Evolutionary conservation across 2,329 filamentous ascomycete genomes (phyloP).

Genomic region (Mycosphaerella arachidis): DNA sequence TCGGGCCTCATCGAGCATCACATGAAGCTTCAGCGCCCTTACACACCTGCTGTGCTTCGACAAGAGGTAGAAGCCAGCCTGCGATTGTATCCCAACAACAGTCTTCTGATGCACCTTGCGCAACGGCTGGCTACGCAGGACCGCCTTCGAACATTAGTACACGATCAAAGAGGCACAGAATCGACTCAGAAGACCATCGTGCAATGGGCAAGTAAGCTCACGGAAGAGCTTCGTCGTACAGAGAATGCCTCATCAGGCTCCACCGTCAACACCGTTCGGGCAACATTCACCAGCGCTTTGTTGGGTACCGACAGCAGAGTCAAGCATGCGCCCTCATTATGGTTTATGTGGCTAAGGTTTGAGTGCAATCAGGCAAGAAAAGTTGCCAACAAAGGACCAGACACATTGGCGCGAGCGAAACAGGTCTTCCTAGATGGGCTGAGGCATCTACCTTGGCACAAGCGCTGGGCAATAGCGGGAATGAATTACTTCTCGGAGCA

Average conservation of each 20-base stretch:
- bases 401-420: conserved; percentile 42
- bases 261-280: conserved; percentile 33
- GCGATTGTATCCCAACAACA: conserved; percentile 66
- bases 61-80: conserved; percentile 59
- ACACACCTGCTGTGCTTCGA: conserved; percentile 63
- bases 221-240: conserved; percentile 49
- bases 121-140: conserved; percentile 73
- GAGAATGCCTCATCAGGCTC: conserved; percentile 26
- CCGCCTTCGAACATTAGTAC: conserved; percentile 64
- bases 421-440: conserved; percentile 54
- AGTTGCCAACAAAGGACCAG: conserved; percentile 19
- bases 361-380: conserved; percentile 14
- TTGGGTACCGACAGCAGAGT: conserved; percentile 32
- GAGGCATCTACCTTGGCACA: conserved; percentile 58
- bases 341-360: conserved; percentile 28
- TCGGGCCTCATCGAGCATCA: conserved; percentile 64
- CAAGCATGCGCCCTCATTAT: conserved; percentile 27
- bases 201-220: conserved; percentile 53
- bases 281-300: conserved; percentile 45
- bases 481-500: conserved; percentile 42
- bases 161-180: conserved; percentile 13
- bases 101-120: conserved; percentile 66
- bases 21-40: conserved; percentile 57
- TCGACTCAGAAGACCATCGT: conserved; percentile 38
- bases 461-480: conserved; percentile 55